These are phyloP conservation scores for Nitzschia palea DNA, from an alignment of 108 stramenopile species.

Conservation along the genomic window DNA sequence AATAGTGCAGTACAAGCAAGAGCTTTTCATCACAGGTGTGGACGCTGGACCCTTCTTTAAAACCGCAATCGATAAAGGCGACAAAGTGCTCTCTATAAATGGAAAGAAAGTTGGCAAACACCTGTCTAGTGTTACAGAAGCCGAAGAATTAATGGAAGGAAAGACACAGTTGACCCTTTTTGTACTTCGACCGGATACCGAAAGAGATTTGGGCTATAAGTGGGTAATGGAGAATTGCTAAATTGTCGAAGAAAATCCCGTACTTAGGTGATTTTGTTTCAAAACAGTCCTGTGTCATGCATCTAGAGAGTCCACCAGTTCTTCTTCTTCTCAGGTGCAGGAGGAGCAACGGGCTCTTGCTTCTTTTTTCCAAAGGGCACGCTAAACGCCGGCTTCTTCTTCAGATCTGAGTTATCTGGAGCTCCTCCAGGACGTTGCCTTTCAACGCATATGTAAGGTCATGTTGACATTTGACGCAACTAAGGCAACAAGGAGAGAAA, in stretches of 20 bases:
- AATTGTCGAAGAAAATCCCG: neutral
- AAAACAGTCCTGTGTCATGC: neutral
- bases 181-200: conserved; percentile 11
- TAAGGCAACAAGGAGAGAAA: neutral
- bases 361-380: conserved; percentile 59
- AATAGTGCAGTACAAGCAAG: conserved; percentile 13
- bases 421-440: conserved; percentile 76
- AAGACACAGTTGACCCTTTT: conserved; percentile 18
- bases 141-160: neutral
- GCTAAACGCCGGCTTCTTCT: conserved; percentile 30
- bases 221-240: conserved; percentile 18
- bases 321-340: conserved; percentile 63
- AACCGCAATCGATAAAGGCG: conserved; percentile 30
- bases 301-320: conserved; percentile 86
- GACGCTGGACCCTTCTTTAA: conserved; percentile 26
- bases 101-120: conserved; percentile 22
- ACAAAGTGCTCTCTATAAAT: conserved; percentile 31
- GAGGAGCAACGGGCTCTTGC: conserved; percentile 45
- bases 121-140: conserved; percentile 12
- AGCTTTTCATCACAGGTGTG: conserved; percentile 14
- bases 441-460: neutral
- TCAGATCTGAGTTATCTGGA: conserved; percentile 77
- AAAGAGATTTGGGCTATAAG: conserved; percentile 24
- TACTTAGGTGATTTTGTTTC: neutral
- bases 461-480: neutral